Conservation (phyloP, 495 filamentous ascomycete species). For the Aspergillus indologenus region DNA sequence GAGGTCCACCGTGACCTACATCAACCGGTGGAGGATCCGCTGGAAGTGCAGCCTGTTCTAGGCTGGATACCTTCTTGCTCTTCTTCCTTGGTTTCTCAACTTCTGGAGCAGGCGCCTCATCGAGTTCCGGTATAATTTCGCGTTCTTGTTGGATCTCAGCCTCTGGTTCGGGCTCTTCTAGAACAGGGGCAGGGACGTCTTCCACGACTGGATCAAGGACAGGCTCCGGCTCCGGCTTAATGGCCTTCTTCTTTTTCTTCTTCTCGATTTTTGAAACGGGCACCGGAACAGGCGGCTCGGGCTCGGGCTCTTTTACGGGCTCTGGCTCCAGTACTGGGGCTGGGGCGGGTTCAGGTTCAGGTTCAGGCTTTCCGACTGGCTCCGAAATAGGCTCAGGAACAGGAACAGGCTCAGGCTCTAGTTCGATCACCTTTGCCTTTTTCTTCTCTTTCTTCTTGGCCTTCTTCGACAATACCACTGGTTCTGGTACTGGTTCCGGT, state of each 20-base stretch:
- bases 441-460: conserved; percentile 21
- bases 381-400: background rate
- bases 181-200: conserved; percentile 9
- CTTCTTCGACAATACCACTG: conserved; percentile 15
- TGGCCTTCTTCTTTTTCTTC: conserved; percentile 19
- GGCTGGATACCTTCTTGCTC: conserved; percentile 18
- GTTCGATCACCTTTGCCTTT: conserved; percentile 29
- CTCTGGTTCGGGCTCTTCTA: conserved; percentile 1
- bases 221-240: conserved; percentile 12
- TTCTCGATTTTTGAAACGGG: conserved; percentile 8
- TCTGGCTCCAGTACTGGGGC: conserved; percentile 6
- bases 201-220: conserved; percentile 13
- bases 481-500: conserved; percentile 9
- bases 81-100: conserved; percentile 22
- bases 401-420: conserved; percentile 11
- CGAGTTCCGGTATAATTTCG: conserved; percentile 6
- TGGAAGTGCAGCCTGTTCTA: conserved; percentile 4
- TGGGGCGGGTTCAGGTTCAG: conserved; percentile 5
- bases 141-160: conserved; percentile 5
- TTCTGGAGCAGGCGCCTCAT: conserved; percentile 16
- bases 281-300: conserved; percentile 7
- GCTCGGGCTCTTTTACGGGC: conserved; percentile 11
- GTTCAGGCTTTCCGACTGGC: background rate
- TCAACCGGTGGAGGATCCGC: conserved; percentile 21
- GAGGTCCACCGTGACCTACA: conserved; percentile 35